phyloP scores from a whole-genome alignment of 1,284 basidiomycete species.

The Heterobasidion irregulare region DNA sequence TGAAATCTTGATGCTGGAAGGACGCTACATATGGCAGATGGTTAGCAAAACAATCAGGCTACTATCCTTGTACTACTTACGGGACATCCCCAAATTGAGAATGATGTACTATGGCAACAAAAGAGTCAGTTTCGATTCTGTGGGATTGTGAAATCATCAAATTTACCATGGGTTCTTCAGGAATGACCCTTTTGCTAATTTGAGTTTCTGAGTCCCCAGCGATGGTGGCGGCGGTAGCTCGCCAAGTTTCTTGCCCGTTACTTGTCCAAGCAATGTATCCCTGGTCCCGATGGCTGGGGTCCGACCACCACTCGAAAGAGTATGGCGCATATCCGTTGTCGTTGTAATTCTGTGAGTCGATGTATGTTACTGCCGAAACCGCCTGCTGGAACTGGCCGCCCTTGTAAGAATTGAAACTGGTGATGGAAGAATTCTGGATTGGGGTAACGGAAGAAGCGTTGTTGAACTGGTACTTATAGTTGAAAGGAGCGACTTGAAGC shows the following conservation, averaged over 20 bases:
- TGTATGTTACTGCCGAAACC: conserved; percentile 53
- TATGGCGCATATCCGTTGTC: conserved; percentile 47
- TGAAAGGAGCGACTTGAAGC: conserved; percentile 75
- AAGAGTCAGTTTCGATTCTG: conserved; percentile 3
- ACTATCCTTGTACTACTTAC: conserved; percentile 31
- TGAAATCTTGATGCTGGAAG: conserved; percentile 65
- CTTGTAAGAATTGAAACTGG: conserved; percentile 62
- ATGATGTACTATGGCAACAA: conserved; percentile 49
- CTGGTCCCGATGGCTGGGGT: conserved; percentile 48
- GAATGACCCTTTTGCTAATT: conserved; percentile 56
- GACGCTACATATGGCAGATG: conserved; percentile 23
- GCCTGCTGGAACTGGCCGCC: conserved; percentile 81
- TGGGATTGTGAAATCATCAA: conserved; percentile 3
- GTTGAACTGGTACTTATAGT: conserved; percentile 56
- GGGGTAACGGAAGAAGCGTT: conserved; percentile 45
- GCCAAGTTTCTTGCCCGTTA: conserved; percentile 58
- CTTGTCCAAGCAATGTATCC: conserved; percentile 74
- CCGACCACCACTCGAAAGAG: conserved; percentile 70
- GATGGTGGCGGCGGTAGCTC: conserved; percentile 47
- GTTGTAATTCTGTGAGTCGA: conserved; percentile 47
- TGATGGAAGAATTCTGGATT: conserved; percentile 41
- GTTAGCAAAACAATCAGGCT: background rate
- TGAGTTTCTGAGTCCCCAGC: conserved; percentile 46
- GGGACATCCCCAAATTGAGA: conserved; percentile 67
- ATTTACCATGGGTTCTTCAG: conserved; percentile 74